Evolutionary conservation across 495 filamentous ascomycete species (phyloP).

Genomic region (Penicillium taxi): DNA sequence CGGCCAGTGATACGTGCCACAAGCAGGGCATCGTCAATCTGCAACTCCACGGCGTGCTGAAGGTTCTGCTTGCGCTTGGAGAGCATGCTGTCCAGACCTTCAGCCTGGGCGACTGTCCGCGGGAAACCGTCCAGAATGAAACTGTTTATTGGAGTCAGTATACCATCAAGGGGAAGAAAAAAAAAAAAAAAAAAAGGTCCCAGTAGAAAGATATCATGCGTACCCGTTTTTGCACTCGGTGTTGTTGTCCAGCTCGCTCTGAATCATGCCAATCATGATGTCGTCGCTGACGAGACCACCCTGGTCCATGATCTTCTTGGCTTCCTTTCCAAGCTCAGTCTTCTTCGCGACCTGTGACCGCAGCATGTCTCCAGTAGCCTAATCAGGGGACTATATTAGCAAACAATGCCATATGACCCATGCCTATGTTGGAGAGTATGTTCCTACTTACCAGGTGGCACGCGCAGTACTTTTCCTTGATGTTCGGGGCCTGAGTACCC

Average conservation of each 20-base stretch:
- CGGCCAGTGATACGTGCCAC: constrained; percentile 96
- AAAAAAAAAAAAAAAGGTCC: neutral
- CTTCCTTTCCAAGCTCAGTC: constrained; percentile 86
- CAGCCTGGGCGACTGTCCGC: constrained; percentile 88
- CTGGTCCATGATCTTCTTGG: constrained; percentile 99
- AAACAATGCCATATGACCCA: neutral
- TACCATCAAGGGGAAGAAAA: neutral
- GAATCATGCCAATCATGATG: constrained; percentile 99
- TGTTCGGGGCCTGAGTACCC: constrained; percentile 94
- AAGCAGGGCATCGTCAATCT: constrained; percentile 90
- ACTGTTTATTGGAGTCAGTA: constrained; percentile 40
- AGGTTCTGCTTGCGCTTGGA: constrained; percentile 61
- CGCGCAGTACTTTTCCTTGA: constrained; percentile 93
- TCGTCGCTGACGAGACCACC: constrained; percentile 97
- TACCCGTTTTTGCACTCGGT: constrained; percentile 89
- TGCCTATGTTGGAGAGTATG: constrained; percentile 1
- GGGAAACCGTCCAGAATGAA: constrained; percentile 99
- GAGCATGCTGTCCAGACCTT: constrained; percentile 92
- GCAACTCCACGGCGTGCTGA: constrained; percentile 88
- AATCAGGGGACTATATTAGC: constrained; percentile 8
- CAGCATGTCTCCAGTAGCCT: constrained; percentile 99
- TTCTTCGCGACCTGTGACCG: constrained; percentile 98
- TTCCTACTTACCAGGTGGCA: constrained; percentile 78
- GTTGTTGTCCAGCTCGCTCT: constrained; percentile 90
- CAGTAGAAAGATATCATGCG: constrained; percentile 1